These are phyloP conservation scores for Mucor plumbeus DNA, from an alignment of 371 early-diverging fungal genomes.

Conservation along the genomic window DNA sequence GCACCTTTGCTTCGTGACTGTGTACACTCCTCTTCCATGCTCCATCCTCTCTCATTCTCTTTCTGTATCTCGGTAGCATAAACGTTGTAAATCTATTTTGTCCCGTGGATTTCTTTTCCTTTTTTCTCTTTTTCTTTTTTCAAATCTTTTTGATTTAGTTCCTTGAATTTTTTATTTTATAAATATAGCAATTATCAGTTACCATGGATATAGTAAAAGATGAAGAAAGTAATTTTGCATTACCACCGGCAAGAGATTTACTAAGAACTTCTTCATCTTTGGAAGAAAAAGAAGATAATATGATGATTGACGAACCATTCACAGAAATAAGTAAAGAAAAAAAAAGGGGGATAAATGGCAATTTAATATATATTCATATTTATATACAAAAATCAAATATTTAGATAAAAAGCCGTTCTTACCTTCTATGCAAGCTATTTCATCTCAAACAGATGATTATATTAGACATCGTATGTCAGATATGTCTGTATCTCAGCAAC, in stretches of 20 bases:
- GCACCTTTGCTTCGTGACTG: slow-evolving; percentile 6
- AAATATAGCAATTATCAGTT: background rate
- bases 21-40: slow-evolving; percentile 1
- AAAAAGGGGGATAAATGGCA: background rate
- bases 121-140: background rate
- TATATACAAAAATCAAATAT: background rate
- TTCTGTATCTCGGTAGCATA: slow-evolving; percentile 9
- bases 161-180: background rate
- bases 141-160: background rate
- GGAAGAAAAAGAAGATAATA: slow-evolving; percentile 13
- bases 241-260: slow-evolving; percentile 42
- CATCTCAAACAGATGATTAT: slow-evolving; percentile 39
- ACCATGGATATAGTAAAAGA: slow-evolving; percentile 2
- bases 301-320: slow-evolving; percentile 22
- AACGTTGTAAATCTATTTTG: slow-evolving; percentile 6
- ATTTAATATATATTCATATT: background rate
- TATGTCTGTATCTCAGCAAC: slow-evolving; percentile 41
- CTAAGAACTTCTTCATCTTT: slow-evolving; percentile 20
- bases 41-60: background rate
- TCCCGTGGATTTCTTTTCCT: slow-evolving; percentile 11
- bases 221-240: slow-evolving; percentile 13
- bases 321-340: background rate
- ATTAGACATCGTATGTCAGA: slow-evolving; percentile 53
- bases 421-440: slow-evolving; percentile 17
- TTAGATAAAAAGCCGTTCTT: slow-evolving; percentile 3